A percentile compares a stretch with the other conserved stretches of the same genome.
phyloP scores from a whole-genome alignment of 192 early-diverging fungal genomes.

The Phycomyces nitens region DNA sequence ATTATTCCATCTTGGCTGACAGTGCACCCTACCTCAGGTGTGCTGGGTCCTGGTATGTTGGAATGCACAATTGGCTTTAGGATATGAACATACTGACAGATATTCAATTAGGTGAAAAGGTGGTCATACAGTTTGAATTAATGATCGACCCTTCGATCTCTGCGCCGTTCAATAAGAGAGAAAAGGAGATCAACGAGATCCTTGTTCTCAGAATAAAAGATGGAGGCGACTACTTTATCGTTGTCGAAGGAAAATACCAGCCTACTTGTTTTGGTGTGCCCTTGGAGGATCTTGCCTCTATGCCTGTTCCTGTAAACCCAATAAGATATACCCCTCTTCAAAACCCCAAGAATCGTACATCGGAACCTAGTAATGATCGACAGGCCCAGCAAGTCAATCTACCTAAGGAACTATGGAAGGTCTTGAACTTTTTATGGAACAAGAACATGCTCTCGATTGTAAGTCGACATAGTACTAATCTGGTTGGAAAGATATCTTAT shows the following conservation, averaged over 20 bases:
- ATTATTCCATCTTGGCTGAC: constrained; percentile 69
- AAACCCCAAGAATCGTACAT: no score
- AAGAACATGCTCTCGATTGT: constrained; percentile 60
- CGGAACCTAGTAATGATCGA: background rate
- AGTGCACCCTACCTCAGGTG: constrained; percentile 60
- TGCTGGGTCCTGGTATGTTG: constrained; percentile 67
- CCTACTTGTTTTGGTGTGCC: constrained; percentile 73
- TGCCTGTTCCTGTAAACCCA: constrained; percentile 53
- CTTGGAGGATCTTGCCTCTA: constrained; percentile 60
- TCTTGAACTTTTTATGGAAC: constrained; percentile 69
- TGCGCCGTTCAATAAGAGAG: constrained; percentile 51
- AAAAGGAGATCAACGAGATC: constrained; percentile 66
- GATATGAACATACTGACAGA: background rate
- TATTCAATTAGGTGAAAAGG: constrained; percentile 46
- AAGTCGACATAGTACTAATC: constrained; percentile 19
- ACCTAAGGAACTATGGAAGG: constrained; percentile 70
- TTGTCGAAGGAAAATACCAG: constrained; percentile 65
- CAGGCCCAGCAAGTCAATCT: constrained; percentile 34
- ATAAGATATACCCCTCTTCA: constrained; percentile 14
- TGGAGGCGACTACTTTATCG: constrained; percentile 83
- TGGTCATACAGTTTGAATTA: constrained; percentile 56
- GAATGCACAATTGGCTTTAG: background rate
- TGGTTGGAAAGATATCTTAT: constrained; percentile 25
- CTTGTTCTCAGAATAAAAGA: constrained; percentile 79
- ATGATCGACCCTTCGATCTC: constrained; percentile 49